A percentile compares a stretch with the other conserved stretches of the same genome.
Conservation (phyloP, 2,329 filamentous ascomycete genomes). For the Aspergillus pseudoglaucus region DNA sequence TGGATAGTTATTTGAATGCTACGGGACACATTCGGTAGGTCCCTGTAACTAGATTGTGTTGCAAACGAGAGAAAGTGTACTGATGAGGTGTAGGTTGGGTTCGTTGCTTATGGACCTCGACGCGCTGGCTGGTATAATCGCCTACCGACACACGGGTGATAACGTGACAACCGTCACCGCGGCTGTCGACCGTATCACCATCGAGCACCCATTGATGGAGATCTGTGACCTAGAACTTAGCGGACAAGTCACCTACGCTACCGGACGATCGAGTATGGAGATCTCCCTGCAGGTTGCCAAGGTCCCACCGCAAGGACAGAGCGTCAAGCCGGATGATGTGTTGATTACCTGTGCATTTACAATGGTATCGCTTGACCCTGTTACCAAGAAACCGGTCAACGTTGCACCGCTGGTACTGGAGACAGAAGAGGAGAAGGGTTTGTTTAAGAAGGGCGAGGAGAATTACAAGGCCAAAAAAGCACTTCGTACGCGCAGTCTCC, state of each 20-base stretch:
- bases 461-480: constrained; percentile 64
- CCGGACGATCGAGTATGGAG: constrained; percentile 66
- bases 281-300: constrained; percentile 68
- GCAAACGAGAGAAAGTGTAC: not conserved
- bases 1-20: constrained; percentile 71
- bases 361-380: constrained; percentile 67
- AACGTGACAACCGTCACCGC: constrained; percentile 58
- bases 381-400: constrained; percentile 58
- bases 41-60: too few species aligned
- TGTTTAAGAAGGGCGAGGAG: constrained; percentile 58
- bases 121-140: constrained; percentile 68
- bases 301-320: constrained; percentile 54
- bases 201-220: constrained; percentile 65
- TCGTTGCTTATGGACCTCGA: constrained; percentile 75
- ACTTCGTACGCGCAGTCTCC: constrained; percentile 52
- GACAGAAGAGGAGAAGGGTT: constrained; percentile 57
- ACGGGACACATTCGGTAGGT: constrained; percentile 62
- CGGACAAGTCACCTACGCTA: constrained; percentile 63
- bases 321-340: constrained; percentile 51
- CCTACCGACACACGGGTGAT: constrained; percentile 65
- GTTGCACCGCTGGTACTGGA: constrained; percentile 57
- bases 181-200: constrained; percentile 57
- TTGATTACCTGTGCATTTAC: constrained; percentile 68
- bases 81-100: constrained; percentile 48
- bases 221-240: constrained; percentile 73